Evolutionary conservation across 768 basidiomycete genomes (phyloP).

Genomic region (Russula abietina): DNA sequence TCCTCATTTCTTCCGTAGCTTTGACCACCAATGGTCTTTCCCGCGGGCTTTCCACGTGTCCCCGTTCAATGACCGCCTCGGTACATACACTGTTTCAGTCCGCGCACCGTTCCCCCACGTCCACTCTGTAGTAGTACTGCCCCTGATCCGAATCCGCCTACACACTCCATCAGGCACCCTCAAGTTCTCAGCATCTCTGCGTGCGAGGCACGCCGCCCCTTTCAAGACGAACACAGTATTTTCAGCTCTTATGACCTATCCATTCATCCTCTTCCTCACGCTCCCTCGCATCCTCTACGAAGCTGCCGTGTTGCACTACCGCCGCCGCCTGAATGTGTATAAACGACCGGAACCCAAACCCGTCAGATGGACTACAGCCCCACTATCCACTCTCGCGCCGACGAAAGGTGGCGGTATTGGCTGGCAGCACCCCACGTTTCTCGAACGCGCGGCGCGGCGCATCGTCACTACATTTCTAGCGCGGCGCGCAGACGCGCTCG

Average conservation of each 20-base stretch:
- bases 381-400: background rate
- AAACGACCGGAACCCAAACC: slow-evolving; percentile 6
- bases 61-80: slow-evolving; percentile 66
- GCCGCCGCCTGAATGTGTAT: background rate
- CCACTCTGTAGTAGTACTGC: slow-evolving; percentile 10
- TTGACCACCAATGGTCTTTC: slow-evolving; percentile 61
- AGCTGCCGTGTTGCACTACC: background rate
- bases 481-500: slow-evolving; percentile 35
- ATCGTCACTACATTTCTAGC: slow-evolving; percentile 31
- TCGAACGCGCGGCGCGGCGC: background rate
- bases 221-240: slow-evolving; percentile 33
- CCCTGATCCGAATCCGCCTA: slow-evolving; percentile 38
- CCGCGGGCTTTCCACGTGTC: slow-evolving; percentile 68
- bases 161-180: slow-evolving; percentile 33
- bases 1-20: slow-evolving; percentile 32
- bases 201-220: slow-evolving; percentile 1
- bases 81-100: slow-evolving; percentile 56
- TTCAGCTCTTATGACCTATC: slow-evolving; percentile 37
- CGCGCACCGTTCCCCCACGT: slow-evolving; percentile 37
- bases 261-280: slow-evolving; percentile 43
- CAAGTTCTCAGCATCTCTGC: slow-evolving; percentile 51
- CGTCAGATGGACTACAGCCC: background rate
- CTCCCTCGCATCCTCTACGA: slow-evolving; percentile 1
- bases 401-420: background rate
- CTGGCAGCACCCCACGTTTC: slow-evolving; percentile 1